Evolutionary conservation across 2,329 filamentous ascomycete species (phyloP).

Genomic region (Biscogniauxia sp.): DNA sequence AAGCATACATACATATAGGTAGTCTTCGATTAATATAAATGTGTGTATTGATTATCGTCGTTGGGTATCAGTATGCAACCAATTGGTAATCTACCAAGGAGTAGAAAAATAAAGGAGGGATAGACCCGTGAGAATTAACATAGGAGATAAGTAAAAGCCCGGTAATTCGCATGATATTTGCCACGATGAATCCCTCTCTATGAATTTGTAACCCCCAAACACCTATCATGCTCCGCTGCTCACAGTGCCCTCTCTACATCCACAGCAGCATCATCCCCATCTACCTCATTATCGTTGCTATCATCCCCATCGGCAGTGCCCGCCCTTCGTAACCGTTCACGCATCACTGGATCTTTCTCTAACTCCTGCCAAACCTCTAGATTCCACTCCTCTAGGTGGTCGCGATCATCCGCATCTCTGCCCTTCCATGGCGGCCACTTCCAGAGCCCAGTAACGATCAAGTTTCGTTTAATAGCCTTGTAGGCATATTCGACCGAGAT

Average conservation of each 20-base stretch:
- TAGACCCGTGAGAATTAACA: neutral
- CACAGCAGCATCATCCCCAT: conserved; percentile 11
- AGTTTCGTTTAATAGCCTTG: conserved; percentile 44
- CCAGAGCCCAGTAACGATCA: conserved; percentile 48
- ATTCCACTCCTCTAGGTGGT: conserved; percentile 48
- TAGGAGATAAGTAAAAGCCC: neutral
- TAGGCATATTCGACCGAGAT: conserved; percentile 65
- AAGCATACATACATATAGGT: neutral
- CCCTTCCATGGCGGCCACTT: conserved; percentile 43
- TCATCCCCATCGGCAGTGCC: conserved; percentile 10
- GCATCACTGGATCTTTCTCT: conserved; percentile 49
- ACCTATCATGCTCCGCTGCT: conserved; percentile 6
- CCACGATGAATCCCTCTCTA: neutral
- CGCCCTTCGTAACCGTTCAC: conserved; percentile 39
- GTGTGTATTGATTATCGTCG: neutral
- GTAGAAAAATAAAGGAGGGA: neutral
- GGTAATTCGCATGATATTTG: neutral
- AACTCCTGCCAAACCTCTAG: conserved; percentile 58
- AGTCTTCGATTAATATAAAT: neutral
- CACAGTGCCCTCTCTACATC: conserved; percentile 14
- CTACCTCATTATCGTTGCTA: conserved; percentile 15
- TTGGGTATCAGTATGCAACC: neutral
- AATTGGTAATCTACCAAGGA: neutral
- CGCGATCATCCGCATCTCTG: conserved; percentile 20
- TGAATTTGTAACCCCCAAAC: neutral